These are phyloP conservation scores for Penicillium antarcticum DNA, from an alignment of 495 filamentous ascomycete genomes.

Conservation along the genomic window DNA sequence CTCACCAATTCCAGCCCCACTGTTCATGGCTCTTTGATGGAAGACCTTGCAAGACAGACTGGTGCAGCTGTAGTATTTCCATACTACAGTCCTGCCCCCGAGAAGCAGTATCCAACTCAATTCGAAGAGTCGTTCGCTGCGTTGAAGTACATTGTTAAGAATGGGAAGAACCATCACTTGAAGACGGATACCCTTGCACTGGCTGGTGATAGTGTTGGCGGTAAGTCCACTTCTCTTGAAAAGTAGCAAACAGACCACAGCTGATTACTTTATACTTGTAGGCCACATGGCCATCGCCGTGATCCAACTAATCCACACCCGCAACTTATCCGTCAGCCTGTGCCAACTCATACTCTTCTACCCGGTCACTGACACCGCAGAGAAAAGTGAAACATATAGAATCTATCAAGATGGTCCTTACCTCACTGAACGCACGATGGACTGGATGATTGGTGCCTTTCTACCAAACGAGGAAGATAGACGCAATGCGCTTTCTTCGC, in stretches of 20 bases:
- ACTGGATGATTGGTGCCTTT: slow-evolving; percentile 1
- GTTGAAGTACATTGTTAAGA: background rate
- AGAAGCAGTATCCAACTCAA: slow-evolving; percentile 4
- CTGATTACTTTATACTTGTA: background rate
- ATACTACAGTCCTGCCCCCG: background rate
- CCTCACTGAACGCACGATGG: background rate
- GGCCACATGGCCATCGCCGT: slow-evolving; percentile 4
- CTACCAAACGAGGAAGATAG: background rate
- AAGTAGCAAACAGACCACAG: background rate
- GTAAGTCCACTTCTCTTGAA: background rate
- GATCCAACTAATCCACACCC: background rate
- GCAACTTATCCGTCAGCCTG: background rate
- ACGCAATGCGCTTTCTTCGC: background rate
- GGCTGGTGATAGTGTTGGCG: slow-evolving; percentile 1
- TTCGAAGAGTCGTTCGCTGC: slow-evolving; percentile 1
- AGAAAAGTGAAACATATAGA: background rate
- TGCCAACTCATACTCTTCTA: background rate
- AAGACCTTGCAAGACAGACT: background rate
- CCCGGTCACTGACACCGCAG: background rate
- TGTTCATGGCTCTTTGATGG: background rate
- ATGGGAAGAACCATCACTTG: background rate
- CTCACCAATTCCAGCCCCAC: background rate
- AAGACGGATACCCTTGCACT: background rate
- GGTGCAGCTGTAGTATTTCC: background rate
- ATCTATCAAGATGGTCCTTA: background rate